Base-by-base conservation (phyloP, 2,329 filamentous ascomycete species). In the Paecilomyces formosus region DNA sequence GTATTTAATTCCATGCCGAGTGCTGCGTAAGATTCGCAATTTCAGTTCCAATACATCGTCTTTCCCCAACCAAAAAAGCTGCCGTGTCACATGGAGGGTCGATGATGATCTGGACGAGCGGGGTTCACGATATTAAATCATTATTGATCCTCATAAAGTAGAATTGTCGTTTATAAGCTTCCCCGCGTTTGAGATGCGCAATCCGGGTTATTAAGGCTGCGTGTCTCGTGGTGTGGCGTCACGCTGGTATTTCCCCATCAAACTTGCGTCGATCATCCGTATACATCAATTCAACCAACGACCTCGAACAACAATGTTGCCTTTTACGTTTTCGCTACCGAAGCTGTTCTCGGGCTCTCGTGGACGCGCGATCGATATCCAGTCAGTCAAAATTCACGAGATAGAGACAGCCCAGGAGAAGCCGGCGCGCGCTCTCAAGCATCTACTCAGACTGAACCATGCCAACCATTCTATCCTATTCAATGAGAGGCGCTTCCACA, bases 371-470 rank as follows among this genome's bases (percentile, higher is more conserved):
- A 70, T 79, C 61, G 70, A 79, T 53, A 64, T 97, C 6, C 81
- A 88, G 8, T 79, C 88, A 0, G 87, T 93, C 57, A 79, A 89
- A 63, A 81, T 90, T 58, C 86, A 95, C 74, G 84, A 89, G 72
- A 83, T 96, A 66, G 93, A 97, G 76, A 88, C 87, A 4, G 82
- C 86, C 54, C 82, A 86, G 8, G 91, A 95, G 70, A 93, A 90
- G 72, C 82, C 89, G 58, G 86, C 88, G 18, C 82, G 93, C 61
- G 90, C 90, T 21, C 81, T 99, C 61, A 97, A 96, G 77, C 92
- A 97, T 75, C 80, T 99, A 13, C 74, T 99, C 61, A 90, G 89
- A 73, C 88, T 92, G 56, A 97, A 97, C 72, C 94, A 99, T 76
- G 87, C 88, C 64, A 96, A 94, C 71, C 85, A 96, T 74, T 85